These are phyloP conservation scores for Penicillium lividum DNA, from an alignment of 495 filamentous ascomycete genomes.

Conservation along the genomic window DNA sequence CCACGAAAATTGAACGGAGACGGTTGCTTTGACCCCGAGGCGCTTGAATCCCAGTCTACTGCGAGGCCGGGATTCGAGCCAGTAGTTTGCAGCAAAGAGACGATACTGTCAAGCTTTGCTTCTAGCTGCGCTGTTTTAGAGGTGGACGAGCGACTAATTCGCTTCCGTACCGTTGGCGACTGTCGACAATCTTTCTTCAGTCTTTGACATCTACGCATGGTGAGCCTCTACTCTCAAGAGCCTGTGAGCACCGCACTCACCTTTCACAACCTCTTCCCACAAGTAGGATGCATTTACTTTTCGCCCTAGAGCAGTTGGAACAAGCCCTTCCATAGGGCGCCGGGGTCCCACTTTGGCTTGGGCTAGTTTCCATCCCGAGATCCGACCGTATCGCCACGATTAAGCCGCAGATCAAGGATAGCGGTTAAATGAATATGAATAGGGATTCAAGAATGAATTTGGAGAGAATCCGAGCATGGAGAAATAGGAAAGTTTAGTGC, in stretches of 20 bases:
- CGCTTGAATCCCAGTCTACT: conserved; percentile 16
- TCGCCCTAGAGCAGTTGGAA: conserved; percentile 55
- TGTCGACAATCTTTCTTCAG: conserved; percentile 47
- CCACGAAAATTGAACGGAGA: neutral
- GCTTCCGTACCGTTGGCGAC: conserved; percentile 36
- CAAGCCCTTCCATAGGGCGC: conserved; percentile 53
- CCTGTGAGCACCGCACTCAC: conserved; percentile 21
- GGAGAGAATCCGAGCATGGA: neutral
- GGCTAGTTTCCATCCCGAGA: conserved; percentile 5
- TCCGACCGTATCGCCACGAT: neutral
- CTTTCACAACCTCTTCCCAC: conserved; percentile 47
- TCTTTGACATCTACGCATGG: conserved; percentile 47
- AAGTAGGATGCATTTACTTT: conserved; percentile 55
- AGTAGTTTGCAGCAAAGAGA: conserved; percentile 43
- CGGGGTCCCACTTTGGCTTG: conserved; percentile 20
- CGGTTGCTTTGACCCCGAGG: conserved; percentile 1
- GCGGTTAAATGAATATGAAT: neutral
- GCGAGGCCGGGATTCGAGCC: conserved; percentile 13
- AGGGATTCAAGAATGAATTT: neutral
- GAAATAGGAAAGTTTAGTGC: neutral
- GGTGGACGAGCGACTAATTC: conserved; percentile 25
- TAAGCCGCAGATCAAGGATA: neutral
- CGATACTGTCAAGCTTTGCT: conserved; percentile 53
- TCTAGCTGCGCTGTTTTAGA: conserved; percentile 46
- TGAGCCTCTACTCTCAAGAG: neutral